Percentiles rank a stretch among this genome's conserved stretches.
Evolutionary conservation across 306 rosid species (phyloP).

Genomic region (Datisca glomerata): DNA sequence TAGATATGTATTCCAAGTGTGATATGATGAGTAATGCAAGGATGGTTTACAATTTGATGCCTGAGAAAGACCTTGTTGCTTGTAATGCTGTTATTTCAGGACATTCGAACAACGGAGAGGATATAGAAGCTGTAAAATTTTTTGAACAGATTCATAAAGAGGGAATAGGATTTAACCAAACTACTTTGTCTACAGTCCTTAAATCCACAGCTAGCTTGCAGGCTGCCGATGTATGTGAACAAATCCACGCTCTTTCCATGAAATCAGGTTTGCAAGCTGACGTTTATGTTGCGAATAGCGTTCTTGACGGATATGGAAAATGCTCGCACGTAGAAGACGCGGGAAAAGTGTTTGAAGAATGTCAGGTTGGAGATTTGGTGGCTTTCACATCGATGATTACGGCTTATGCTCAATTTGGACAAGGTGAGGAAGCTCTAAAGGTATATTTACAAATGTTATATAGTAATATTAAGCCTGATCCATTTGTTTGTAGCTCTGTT

Average conservation of each 20-base stretch:
- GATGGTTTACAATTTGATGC: conserved; percentile 44
- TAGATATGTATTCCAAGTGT: conserved; percentile 80
- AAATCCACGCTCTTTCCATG: conserved; percentile 58
- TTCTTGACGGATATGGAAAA: conserved; percentile 76
- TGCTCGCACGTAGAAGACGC: conserved; percentile 47
- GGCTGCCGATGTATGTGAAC: conserved; percentile 36
- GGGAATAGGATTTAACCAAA: conserved; percentile 54
- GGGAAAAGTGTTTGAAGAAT: conserved; percentile 49
- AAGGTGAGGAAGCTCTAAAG: conserved; percentile 75
- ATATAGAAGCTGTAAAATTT: conserved; percentile 41
- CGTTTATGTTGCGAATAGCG: conserved; percentile 63
- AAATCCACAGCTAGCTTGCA: conserved; percentile 60
- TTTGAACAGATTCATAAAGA: conserved; percentile 40
- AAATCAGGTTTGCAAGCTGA: conserved; percentile 64
- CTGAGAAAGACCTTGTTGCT: conserved; percentile 47
- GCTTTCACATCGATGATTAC: conserved; percentile 89
- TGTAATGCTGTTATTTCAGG: conserved; percentile 78
- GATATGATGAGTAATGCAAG: conserved; percentile 56
- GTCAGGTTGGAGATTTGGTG: conserved; percentile 63
- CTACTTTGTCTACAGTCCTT: conserved; percentile 67
- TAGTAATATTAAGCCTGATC: conserved; percentile 42
- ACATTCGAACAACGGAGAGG: conserved; percentile 48
- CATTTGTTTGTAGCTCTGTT: conserved; percentile 82
- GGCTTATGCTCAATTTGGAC: conserved; percentile 67
- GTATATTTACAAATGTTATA: conserved; percentile 59